These are phyloP conservation scores for Theobroma grandiflorum DNA, from an alignment of 441 rosid genomes.

Conservation along the genomic window DNA sequence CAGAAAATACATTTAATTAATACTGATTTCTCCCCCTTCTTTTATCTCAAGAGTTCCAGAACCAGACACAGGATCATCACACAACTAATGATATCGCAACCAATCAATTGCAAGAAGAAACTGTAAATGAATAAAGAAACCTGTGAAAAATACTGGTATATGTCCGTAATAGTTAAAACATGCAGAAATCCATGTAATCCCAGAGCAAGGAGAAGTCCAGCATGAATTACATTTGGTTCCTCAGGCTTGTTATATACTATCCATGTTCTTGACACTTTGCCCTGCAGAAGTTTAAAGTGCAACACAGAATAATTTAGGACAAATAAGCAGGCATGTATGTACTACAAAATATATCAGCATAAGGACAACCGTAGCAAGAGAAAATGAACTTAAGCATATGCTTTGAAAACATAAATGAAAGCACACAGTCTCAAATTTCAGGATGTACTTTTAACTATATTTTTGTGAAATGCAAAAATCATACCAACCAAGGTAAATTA, in stretches of 20 bases:
- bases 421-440: not conserved
- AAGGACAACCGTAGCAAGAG: not conserved
- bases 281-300: conserved; percentile 56
- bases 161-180: conserved; percentile 79
- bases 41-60: conserved; percentile 11
- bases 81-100: conserved; percentile 4
- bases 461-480: not conserved
- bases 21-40: conserved; percentile 1
- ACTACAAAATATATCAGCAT: not conserved
- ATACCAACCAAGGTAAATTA: conserved; percentile 5
- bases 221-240: conserved; percentile 88
- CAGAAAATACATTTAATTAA: conserved; percentile 7
- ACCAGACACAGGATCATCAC: conserved; percentile 5
- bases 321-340: not conserved
- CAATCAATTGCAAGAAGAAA: conserved; percentile 27
- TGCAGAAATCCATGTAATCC: conserved; percentile 96
- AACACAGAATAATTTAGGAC: conserved; percentile 27
- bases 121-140: conserved; percentile 44
- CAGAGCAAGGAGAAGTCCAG: conserved; percentile 96
- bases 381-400: not conserved
- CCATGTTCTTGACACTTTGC: conserved; percentile 98
- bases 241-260: conserved; percentile 89
- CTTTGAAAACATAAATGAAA: conserved; percentile 13
- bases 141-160: conserved; percentile 89
- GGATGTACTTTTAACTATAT: conserved; percentile 4